Evolutionary conservation across 164 flowering plant species (phyloP), one percentile per base, ranked within the genome.

Genomic region (Aristolochia fimbriata): DNA sequence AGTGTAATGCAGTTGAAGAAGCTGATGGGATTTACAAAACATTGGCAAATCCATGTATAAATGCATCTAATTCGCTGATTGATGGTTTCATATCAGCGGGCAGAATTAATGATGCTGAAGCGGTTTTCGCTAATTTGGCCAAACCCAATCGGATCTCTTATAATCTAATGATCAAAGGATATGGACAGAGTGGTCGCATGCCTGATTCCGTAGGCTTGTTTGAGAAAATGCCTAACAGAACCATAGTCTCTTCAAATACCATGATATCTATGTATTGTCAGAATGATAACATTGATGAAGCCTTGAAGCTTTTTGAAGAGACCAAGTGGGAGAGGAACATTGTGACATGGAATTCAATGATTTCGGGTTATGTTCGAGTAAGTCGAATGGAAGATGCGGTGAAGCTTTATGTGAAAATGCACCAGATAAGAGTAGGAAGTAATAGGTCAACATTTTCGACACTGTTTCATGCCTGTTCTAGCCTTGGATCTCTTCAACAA

Each of bases 331-430:
- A 77, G 59, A 68, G 78, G 55, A 70, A 77, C 63, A 61, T 85
- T 22, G 81, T 82, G 47, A 82, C 86, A n/a, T 87, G 91, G 96
- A 88, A 83, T 65, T 77, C 87, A 9, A 83, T 85, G 83, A 79
- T 87, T 15, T 81, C 96, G 3, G 81, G 87, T 51, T 82, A 60
- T 66, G 70, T 77, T 67, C 77, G 76, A 49, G 80, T 74, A 55
- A 62, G 72, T 64, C 78, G 64, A 19, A 77, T 71, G 56, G 82
- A 77, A 65, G 81, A 78, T 47, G 92, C 86, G 9, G 17, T 85
- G 33, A 67, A 66, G 61, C 70, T 85, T 37, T 88, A 76, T 47
- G 19, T 64, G 55, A 65, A 63, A 16, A 85, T 88, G 96, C 66
- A 53, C 31, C 78, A 76, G 67, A 51, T 64, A 31, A 61, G 74